Conservation (phyloP, 306 rosid genomes). For the Lablab purpureus region DNA sequence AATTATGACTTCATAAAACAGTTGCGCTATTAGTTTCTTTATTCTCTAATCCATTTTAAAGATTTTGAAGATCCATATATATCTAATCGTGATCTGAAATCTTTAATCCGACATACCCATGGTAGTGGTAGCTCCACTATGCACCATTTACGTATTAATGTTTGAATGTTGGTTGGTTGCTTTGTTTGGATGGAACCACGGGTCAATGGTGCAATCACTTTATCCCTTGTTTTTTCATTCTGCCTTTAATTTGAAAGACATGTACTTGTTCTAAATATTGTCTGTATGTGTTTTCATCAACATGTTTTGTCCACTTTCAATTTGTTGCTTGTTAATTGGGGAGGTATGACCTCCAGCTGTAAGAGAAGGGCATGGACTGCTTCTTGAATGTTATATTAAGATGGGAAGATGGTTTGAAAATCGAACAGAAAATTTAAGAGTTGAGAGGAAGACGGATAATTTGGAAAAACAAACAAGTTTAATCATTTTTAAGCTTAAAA, state of each 20-base stretch:
- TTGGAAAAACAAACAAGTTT: too few relatives aligned
- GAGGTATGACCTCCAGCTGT: slow-evolving; percentile 38
- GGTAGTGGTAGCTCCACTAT: slow-evolving; percentile 53
- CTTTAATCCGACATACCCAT: neutral
- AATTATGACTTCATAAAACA: too few relatives aligned
- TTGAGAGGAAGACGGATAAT: too few relatives aligned
- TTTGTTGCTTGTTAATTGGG: neutral
- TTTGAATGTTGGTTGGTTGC: slow-evolving; percentile 25
- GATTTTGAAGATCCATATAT: too few relatives aligned
- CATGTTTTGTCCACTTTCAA: slow-evolving; percentile 10
- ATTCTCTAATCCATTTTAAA: too few relatives aligned
- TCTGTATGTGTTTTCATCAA: neutral
- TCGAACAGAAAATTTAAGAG: too few relatives aligned
- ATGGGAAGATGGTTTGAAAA: too few relatives aligned
- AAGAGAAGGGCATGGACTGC: too few relatives aligned
- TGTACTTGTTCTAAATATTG: slow-evolving; percentile 31
- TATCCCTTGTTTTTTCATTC: slow-evolving; percentile 33
- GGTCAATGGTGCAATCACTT: slow-evolving; percentile 51
- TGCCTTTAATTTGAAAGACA: slow-evolving; percentile 33
- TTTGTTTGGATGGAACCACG: slow-evolving; percentile 38
- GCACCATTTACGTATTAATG: slow-evolving; percentile 7
- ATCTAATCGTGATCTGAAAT: neutral
- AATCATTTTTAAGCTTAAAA: too few relatives aligned
- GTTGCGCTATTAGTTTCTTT: too few relatives aligned
- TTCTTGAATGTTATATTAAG: too few relatives aligned